Base-by-base conservation (phyloP, 1,284 basidiomycete genomes). In the Microstroma glucosiphilum region DNA sequence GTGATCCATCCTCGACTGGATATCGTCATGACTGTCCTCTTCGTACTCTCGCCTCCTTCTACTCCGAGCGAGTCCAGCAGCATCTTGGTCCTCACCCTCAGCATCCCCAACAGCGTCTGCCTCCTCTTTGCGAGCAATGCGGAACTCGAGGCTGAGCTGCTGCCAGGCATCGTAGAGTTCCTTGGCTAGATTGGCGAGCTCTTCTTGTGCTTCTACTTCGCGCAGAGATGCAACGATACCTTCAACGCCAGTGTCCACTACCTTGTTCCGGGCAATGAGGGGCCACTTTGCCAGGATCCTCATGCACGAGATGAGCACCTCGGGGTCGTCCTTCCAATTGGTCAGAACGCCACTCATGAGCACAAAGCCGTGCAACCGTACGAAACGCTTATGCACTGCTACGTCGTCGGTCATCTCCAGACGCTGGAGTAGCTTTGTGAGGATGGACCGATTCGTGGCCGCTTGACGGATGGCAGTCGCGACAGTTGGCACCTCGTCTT, bases 311-410 rank as follows among this genome's bases (percentile, higher is more conserved):
- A 84, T 80, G 40, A 88, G 82, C 40, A 96, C 83, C 46, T 92
- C 89, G 25, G 82, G 69, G 70, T 97, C 90, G 37, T 85, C 83
- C 15, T 80, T 79, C 75, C 92, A 84, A 73, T 97, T 92, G 56
- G 89, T 86, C 40, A 97, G 82, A 53, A 97, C 84, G 76, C 89
- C 91, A 56, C 86, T 88, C 90, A 97, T 92, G 23, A 94, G 82
- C 79, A 89, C 90, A 78, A 96, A 92, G 0, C 92, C 93, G 79
- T 96, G 91, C 75, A 97, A 82, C 37, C 92, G 89, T 86, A 96
- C 90, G 59, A 97, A 83, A 76, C 91, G 87, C 53, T 91, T 85
- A 42, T 93, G 84, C 19, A 91, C 87, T 0, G 85, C 83, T 51
- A 86, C 84, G 63, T 96, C 91, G 43, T 88, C 86, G 0, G 92